phyloP scores from a whole-genome alignment of 2,329 filamentous ascomycete species.

The Aspergillus texensis region DNA sequence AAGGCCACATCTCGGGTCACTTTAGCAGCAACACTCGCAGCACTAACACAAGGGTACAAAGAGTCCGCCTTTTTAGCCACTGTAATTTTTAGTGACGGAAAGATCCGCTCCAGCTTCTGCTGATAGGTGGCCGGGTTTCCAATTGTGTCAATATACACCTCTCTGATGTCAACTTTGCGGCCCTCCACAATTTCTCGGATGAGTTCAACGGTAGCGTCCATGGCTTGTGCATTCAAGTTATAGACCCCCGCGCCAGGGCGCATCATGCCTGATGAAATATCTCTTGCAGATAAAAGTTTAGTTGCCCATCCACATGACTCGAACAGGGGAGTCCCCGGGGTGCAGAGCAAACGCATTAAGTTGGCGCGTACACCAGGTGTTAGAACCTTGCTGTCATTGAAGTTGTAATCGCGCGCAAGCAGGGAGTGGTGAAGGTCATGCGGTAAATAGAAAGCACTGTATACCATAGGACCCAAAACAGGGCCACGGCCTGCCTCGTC shows the following conservation, averaged over 20 bases:
- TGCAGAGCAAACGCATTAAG: constrained; percentile 74
- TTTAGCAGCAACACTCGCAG: constrained; percentile 92
- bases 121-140: constrained; percentile 83
- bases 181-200: constrained; percentile 75
- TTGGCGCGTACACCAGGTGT: constrained; percentile 75
- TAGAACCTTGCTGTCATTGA: constrained; percentile 93
- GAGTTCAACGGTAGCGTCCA: constrained; percentile 85
- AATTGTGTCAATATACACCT: constrained; percentile 95
- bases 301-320: constrained; percentile 81
- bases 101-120: constrained; percentile 77
- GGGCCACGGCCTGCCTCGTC: constrained; percentile 94
- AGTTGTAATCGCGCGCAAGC: constrained; percentile 77
- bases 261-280: constrained; percentile 80
- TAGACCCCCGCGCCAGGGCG: constrained; percentile 60
- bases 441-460: constrained; percentile 71
- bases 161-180: constrained; percentile 74
- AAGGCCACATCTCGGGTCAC: constrained; percentile 90
- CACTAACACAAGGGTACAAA: constrained; percentile 88
- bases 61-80: constrained; percentile 92
- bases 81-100: constrained; percentile 74
- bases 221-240: constrained; percentile 94
- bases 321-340: constrained; percentile 59
- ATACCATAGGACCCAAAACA: constrained; percentile 78
- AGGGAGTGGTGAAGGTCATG: constrained; percentile 69
- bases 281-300: constrained; percentile 76